Conservation (phyloP, 1,139 yeast species). For the Eremothecium gossypii region DNA sequence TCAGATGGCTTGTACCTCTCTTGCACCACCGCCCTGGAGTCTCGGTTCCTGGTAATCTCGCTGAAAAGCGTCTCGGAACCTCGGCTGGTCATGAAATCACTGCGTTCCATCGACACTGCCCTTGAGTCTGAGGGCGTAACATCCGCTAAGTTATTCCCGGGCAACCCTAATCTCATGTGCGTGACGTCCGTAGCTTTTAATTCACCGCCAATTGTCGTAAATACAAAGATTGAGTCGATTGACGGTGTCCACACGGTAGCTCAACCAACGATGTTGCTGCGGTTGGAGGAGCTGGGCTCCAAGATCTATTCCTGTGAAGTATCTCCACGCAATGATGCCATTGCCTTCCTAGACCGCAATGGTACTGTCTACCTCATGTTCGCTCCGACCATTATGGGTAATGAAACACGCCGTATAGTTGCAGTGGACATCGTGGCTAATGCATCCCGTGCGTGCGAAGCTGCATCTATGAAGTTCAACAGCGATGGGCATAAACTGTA, state of each 20-base stretch:
- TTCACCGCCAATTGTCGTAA: slow-evolving; percentile 53
- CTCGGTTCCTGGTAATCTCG: slow-evolving; percentile 67
- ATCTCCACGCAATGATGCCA: slow-evolving; percentile 80
- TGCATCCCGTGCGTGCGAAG: slow-evolving; percentile 57
- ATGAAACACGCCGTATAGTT: slow-evolving; percentile 50
- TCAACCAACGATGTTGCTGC: slow-evolving; percentile 46
- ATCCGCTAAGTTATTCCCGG: slow-evolving; percentile 62
- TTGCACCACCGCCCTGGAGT: slow-evolving; percentile 78
- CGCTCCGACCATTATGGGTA: slow-evolving; percentile 48
- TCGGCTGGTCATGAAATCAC: slow-evolving; percentile 56
- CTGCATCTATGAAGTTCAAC: slow-evolving; percentile 69
- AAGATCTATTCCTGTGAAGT: slow-evolving; percentile 62
- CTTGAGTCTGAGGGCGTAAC: slow-evolving; percentile 85
- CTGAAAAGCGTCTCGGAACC: slow-evolving; percentile 60
- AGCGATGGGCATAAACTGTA: slow-evolving; percentile 73
- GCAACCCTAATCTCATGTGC: slow-evolving; percentile 44
- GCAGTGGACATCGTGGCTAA: slow-evolving; percentile 69
- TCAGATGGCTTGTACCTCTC: slow-evolving; percentile 59
- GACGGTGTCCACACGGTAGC: slow-evolving; percentile 37
- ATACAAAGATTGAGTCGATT: slow-evolving; percentile 40
- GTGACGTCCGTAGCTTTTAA: slow-evolving; percentile 53
- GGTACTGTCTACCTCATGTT: slow-evolving; percentile 68
- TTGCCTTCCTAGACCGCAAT: slow-evolving; percentile 68
- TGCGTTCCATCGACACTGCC: slow-evolving; percentile 50
- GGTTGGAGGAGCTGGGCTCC: slow-evolving; percentile 75